Base-by-base conservation (phyloP, 768 basidiomycete genomes). In the Leccinum imitatum region DNA sequence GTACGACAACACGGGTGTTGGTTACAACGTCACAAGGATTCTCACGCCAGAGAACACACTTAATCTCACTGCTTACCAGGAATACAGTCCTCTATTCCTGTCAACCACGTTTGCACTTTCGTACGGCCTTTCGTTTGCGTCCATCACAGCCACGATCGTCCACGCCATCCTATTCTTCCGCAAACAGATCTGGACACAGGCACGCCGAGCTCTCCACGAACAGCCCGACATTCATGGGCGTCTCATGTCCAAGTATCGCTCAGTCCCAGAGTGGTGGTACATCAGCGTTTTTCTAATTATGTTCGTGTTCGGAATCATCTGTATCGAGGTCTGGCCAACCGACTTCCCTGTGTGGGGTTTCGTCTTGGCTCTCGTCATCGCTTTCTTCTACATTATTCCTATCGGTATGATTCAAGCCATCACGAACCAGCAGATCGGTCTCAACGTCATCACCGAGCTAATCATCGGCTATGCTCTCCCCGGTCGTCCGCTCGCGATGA, bases 381-480 rank as follows among this genome's bases (percentile, higher is more conserved):
- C 84, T 0, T 80, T 77, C 64, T 68, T 88, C 65, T 93, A 92
- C 65, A 80, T 87, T 59, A 83, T 95, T 51, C 93, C 93, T 13
- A 84, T 88, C 57, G 90, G 88, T 64, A 75, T 77, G 83, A 90
- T 92, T 60, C 86, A 90, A 65, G 89, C 89, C 1, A 84, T 91
- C 63, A 92, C 90, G 31, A 92, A 92, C 71, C 86, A 89, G 66
- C 87, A 90, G 72, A 79, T 91, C 57, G 88, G 80, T 68, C 69
- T 83, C 11, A 83, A 82, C 67, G 89, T 91, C 30, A 82, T 91
- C 60, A 87, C 89, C 2, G 90, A 92, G 68, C 77, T 91, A 30
- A 82, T 91, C 56, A 82, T 87, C 46, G 90, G 90, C 14, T 76
- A 74, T 57, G 69, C 77, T 33, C 70, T 81, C 23, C 81, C 80